These are phyloP conservation scores for Strigomonas culicis DNA, from an alignment of 208 protist genomes.

Conservation along the genomic window DNA sequence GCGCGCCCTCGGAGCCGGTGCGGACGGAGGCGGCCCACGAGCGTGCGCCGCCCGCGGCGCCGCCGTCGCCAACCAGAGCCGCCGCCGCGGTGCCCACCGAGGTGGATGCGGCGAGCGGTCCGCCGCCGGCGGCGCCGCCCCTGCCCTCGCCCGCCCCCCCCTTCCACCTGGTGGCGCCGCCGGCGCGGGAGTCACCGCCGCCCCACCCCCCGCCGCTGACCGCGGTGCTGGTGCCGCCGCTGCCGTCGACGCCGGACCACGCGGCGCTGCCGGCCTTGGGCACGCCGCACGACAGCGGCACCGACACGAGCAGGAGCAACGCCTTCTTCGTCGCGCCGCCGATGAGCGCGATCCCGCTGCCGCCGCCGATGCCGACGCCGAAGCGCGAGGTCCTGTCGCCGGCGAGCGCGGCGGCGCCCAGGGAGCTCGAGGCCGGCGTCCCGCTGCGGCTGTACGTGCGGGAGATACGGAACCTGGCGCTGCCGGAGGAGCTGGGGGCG, in stretches of 20 bases:
- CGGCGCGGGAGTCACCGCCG: too few relatives aligned
- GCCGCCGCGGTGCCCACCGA: not conserved
- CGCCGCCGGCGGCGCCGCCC: not conserved
- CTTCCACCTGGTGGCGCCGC: too few relatives aligned
- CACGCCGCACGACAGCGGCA: too few relatives aligned
- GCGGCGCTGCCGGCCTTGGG: too few relatives aligned
- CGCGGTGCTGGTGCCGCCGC: too few relatives aligned
- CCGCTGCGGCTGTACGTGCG: conserved; percentile 44
- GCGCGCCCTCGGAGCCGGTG: not conserved
- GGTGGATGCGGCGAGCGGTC: not conserved
- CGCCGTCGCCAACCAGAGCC: not conserved
- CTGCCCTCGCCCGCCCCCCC: too few relatives aligned
- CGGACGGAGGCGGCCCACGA: not conserved
- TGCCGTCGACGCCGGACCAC: too few relatives aligned
- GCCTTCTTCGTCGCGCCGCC: too few relatives aligned
- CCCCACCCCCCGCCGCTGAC: too few relatives aligned
- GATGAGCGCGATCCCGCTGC: not conserved
- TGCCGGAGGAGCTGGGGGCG: conserved; percentile 17
- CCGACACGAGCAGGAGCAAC: too few relatives aligned
- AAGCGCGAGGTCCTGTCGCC: conserved; percentile 10
- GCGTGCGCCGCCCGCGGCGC: not conserved
- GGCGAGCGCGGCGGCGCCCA: conserved; percentile 18
- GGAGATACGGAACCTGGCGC: conserved; percentile 22
- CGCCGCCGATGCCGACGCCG: conserved; percentile 32
- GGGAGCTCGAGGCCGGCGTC: conserved; percentile 29